Conservation (phyloP, 2,329 filamentous ascomycete species). For the Cercospora beticola region DNA sequence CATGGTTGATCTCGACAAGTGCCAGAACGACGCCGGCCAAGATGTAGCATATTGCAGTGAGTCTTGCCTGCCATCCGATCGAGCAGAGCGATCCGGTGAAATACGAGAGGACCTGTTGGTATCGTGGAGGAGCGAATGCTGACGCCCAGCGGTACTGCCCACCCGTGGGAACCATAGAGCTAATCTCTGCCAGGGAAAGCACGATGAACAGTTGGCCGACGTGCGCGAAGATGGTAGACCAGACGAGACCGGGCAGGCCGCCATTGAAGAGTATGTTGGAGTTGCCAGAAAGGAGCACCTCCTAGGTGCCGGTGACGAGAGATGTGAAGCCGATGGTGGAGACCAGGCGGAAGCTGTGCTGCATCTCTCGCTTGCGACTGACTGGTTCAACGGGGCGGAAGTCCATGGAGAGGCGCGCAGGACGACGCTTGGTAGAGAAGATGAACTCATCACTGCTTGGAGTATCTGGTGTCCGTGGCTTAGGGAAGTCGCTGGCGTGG, state of each 20-base stretch:
- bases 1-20: conserved; percentile 44
- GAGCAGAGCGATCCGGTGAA: conserved; percentile 40
- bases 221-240: conserved; percentile 32
- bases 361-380: conserved; percentile 26
- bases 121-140: conserved; percentile 45
- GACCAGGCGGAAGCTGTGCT: conserved; percentile 28
- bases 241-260: conserved; percentile 34
- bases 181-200: conserved; percentile 39
- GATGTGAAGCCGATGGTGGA: conserved; percentile 46
- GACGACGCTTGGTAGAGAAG: background rate
- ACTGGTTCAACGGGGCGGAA: conserved; percentile 5
- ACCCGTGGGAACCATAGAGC: conserved; percentile 35
- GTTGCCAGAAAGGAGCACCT: conserved; percentile 39
- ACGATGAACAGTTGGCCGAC: conserved; percentile 37
- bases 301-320: conserved; percentile 55
- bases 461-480: background rate
- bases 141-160: conserved; percentile 40
- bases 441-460: background rate
- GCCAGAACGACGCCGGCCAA: conserved; percentile 49
- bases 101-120: conserved; percentile 49
- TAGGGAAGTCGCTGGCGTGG: background rate
- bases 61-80: conserved; percentile 46
- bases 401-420: conserved; percentile 12
- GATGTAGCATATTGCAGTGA: conserved; percentile 47
- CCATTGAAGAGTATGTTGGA: conserved; percentile 30